Percentiles rank a stretch among this genome's conserved stretches.
These are phyloP conservation scores for Paspalum notatum DNA, from an alignment of 176 grass and related monocot species.

Conservation along the genomic window DNA sequence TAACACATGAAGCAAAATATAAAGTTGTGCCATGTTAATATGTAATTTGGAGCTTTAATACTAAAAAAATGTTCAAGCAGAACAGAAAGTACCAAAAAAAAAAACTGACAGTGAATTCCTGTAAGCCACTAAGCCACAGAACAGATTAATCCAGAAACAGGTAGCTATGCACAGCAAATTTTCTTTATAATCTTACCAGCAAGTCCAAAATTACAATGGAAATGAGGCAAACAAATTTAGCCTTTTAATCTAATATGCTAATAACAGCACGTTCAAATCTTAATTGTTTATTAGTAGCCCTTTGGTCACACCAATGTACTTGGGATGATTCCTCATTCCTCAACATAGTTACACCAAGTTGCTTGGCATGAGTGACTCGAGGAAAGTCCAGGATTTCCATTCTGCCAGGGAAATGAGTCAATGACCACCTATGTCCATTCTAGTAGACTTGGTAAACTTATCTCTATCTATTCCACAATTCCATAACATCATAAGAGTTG, in stretches of 20 bases:
- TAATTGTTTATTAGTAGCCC: no score
- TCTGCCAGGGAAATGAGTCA: neutral
- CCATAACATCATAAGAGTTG: slow-evolving; percentile 16
- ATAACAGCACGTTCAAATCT: no score
- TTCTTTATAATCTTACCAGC: neutral
- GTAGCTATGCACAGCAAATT: slow-evolving; percentile 16
- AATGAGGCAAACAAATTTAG: neutral
- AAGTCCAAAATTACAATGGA: neutral
- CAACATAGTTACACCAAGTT: no score
- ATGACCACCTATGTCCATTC: slow-evolving; percentile 16
- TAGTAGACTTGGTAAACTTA: slow-evolving; percentile 1
- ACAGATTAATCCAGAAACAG: slow-evolving; percentile 29
- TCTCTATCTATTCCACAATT: slow-evolving; percentile 10
- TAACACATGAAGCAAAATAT: slow-evolving; percentile 9
- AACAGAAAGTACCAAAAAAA: slow-evolving; percentile 14
- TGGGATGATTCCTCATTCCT: no score
- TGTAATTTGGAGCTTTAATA: neutral
- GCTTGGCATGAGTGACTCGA: no score
- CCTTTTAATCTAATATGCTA: no score
- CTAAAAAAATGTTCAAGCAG: neutral
- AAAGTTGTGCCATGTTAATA: slow-evolving; percentile 20
- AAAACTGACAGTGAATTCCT: slow-evolving; percentile 31
- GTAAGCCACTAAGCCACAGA: neutral
- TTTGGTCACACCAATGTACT: no score
- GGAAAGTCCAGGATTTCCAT: no score